These are phyloP conservation scores for Cadophora gregata DNA, from an alignment of 2,329 filamentous ascomycete genomes.

Conservation along the genomic window DNA sequence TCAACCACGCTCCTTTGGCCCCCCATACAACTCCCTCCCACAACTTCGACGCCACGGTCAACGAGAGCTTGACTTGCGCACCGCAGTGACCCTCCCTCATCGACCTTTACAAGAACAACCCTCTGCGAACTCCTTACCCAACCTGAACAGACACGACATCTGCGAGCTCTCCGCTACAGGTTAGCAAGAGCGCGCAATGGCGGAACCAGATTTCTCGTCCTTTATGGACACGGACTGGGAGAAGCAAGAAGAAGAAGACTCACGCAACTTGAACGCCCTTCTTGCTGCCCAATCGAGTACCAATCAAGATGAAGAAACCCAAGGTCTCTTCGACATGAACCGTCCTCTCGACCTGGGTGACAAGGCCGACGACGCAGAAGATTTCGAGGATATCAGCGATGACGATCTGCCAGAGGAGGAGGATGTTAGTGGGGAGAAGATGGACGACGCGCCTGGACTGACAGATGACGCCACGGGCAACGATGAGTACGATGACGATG, in stretches of 20 bases:
- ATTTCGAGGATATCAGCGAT: conserved; percentile 90
- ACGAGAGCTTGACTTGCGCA: not conserved
- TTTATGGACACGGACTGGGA: conserved; percentile 48
- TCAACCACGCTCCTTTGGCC: conserved; percentile 11
- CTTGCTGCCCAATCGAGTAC: not conserved
- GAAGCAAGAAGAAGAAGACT: conserved; percentile 55
- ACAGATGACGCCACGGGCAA: conserved; percentile 56
- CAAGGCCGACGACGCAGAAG: conserved; percentile 91
- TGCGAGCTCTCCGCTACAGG: conserved; percentile 17
- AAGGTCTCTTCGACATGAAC: conserved; percentile 51
- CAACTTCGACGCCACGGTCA: not conserved
- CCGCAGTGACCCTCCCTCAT: not conserved
- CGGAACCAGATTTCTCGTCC: conserved; percentile 21
- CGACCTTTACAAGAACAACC: no score
- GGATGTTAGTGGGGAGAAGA: conserved; percentile 46
- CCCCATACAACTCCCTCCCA: conserved; percentile 1
- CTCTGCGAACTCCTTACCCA: not conserved
- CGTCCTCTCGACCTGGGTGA: conserved; percentile 66
- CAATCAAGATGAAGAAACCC: conserved; percentile 36
- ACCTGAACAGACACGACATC: conserved; percentile 1
- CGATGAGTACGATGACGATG: conserved; percentile 63
- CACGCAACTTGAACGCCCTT: conserved; percentile 50
- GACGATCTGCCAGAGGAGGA: conserved; percentile 88
- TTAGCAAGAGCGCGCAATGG: conserved; percentile 28
- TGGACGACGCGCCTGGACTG: conserved; percentile 40